A percentile compares a stretch with the other conserved stretches of the same genome.
Evolutionary conservation across 805 yeast species (phyloP).

Genomic region (Candida vartiovaarae): DNA sequence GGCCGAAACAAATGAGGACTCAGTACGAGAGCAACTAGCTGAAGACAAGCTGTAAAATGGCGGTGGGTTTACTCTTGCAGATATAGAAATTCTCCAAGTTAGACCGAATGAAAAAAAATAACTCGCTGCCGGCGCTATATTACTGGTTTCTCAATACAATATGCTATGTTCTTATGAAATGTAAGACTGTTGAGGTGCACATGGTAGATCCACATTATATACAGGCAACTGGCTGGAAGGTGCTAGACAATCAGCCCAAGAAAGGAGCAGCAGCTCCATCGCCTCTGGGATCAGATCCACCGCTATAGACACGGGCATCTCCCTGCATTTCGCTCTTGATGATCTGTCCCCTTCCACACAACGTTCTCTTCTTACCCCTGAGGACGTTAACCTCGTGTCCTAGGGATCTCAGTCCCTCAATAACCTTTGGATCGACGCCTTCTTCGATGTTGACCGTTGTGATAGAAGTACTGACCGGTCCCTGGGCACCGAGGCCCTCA

Average conservation of each 20-base stretch:
- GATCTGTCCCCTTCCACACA: conserved; percentile 69
- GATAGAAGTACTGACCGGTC: conserved; percentile 53
- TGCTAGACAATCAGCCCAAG: background rate
- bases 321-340: conserved; percentile 40
- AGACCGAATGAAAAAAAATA: too few species aligned
- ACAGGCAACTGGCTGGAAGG: too few species aligned
- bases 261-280: conserved; percentile 62
- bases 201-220: too few species aligned
- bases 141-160: too few species aligned
- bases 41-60: too few species aligned
- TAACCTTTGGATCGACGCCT: conserved; percentile 44
- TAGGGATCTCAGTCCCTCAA: conserved; percentile 36
- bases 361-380: conserved; percentile 34
- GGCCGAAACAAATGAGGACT: too few species aligned
- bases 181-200: too few species aligned
- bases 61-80: too few species aligned
- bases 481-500: conserved; percentile 52
- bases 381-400: conserved; percentile 53
- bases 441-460: conserved; percentile 61
- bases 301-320: conserved; percentile 47
- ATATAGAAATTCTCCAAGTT: too few species aligned
- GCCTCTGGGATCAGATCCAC: conserved; percentile 78
- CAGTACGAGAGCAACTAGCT: too few species aligned
- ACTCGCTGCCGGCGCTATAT: too few species aligned
- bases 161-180: too few species aligned